Conservation (phyloP, 2,329 filamentous ascomycete genomes). For the Cordyceps cateniannulata region DNA sequence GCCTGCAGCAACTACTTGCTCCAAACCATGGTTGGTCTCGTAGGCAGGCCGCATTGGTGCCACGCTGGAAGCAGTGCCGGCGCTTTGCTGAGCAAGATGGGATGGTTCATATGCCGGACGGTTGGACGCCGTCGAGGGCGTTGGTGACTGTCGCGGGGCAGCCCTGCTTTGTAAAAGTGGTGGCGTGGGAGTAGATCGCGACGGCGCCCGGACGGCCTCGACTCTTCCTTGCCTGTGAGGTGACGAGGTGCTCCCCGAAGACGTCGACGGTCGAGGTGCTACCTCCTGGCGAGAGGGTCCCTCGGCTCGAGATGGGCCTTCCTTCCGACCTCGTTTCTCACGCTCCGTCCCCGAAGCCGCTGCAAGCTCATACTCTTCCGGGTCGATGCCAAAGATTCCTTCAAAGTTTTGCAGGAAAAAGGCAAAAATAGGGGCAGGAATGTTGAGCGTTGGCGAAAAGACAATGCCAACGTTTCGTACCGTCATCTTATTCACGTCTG, state of each 20-base stretch:
- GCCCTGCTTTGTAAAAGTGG: slow-evolving; percentile 33
- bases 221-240: slow-evolving; percentile 39
- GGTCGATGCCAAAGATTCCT: slow-evolving; percentile 70
- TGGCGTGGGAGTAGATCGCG: slow-evolving; percentile 42
- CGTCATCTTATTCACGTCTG: slow-evolving; percentile 94
- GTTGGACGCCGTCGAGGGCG: slow-evolving; percentile 31
- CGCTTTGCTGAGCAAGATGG: slow-evolving; percentile 29
- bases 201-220: slow-evolving; percentile 23
- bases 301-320: slow-evolving; percentile 23
- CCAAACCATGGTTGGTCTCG: slow-evolving; percentile 33
- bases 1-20: slow-evolving; percentile 6
- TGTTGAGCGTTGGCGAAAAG: slow-evolving; percentile 94
- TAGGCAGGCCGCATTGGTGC: slow-evolving; percentile 35
- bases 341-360: slow-evolving; percentile 32
- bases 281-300: slow-evolving; percentile 26
- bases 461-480: slow-evolving; percentile 96
- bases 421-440: slow-evolving; percentile 89
- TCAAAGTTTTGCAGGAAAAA: slow-evolving; percentile 88
- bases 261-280: slow-evolving; percentile 44
- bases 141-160: slow-evolving; percentile 33
- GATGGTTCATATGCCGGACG: slow-evolving; percentile 38
- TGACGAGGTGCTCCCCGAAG: slow-evolving; percentile 38
- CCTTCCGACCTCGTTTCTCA: slow-evolving; percentile 29
- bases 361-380: slow-evolving; percentile 56
- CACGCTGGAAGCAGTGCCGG: slow-evolving; percentile 24